Conservation (phyloP, 2,329 filamentous ascomycete genomes). For the Botryotinia narcissicola region DNA sequence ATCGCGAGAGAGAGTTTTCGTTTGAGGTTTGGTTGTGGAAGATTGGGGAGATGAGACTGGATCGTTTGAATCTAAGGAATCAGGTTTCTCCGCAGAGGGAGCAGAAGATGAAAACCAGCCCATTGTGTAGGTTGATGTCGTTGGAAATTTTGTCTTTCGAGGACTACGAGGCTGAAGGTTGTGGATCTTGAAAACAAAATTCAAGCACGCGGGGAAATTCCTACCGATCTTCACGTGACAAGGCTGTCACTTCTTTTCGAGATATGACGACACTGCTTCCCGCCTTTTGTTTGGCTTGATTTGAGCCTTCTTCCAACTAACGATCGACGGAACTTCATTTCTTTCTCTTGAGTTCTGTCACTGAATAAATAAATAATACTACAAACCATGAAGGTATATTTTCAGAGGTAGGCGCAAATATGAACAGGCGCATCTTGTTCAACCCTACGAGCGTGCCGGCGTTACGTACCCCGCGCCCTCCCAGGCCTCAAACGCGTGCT, state of each 20-base stretch:
- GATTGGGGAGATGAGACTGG: constrained; percentile 23
- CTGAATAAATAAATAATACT: neutral
- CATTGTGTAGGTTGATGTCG: constrained; percentile 44
- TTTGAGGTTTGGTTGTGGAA: constrained; percentile 23
- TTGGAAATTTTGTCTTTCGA: constrained; percentile 19
- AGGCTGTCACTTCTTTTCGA: constrained; percentile 20
- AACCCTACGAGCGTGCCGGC: constrained; percentile 40
- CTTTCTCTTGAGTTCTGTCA: neutral
- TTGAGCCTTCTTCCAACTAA: neutral
- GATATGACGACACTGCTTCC: constrained; percentile 25
- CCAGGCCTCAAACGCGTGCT: constrained; percentile 24
- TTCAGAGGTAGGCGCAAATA: constrained; percentile 21
- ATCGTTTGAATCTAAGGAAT: neutral
- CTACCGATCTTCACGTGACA: constrained; percentile 13
- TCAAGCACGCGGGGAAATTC: constrained; percentile 16
- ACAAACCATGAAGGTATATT: constrained; percentile 14
- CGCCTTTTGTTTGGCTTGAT: constrained; percentile 1
- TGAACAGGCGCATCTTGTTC: constrained; percentile 37
- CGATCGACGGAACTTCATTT: neutral
- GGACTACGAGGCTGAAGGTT: constrained; percentile 19
- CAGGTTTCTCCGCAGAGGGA: constrained; percentile 26
- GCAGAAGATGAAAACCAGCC: constrained; percentile 58
- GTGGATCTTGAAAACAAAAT: constrained; percentile 16
- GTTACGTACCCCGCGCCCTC: constrained; percentile 33
- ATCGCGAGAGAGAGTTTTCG: constrained; percentile 30